These are phyloP conservation scores for Hyparrhenia diplandra DNA, from an alignment of 176 grass and related monocot species.

Conservation along the genomic window DNA sequence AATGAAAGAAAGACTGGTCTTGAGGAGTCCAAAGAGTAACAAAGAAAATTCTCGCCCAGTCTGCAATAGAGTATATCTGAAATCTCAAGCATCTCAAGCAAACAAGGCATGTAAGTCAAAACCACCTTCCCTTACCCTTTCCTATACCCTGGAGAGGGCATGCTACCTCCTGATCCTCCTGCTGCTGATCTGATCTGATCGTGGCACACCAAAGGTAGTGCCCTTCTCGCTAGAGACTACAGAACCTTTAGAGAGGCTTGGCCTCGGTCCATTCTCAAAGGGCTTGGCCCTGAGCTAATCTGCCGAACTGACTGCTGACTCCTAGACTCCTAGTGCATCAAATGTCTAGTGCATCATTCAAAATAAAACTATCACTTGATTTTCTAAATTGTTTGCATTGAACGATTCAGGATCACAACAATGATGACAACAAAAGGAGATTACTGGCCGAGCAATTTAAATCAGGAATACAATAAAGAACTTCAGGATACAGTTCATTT, in stretches of 20 bases:
- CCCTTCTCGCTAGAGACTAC: too few relatives aligned
- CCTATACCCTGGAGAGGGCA: not conserved
- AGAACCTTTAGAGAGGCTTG: not conserved
- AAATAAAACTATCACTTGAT: not conserved
- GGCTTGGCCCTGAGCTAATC: not conserved
- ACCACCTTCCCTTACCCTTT: not conserved
- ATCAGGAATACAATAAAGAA: constrained; percentile 6
- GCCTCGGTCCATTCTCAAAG: not conserved
- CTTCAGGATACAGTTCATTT: not conserved
- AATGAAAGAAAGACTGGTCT: too few relatives aligned
- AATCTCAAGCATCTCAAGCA: too few relatives aligned
- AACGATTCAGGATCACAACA: not conserved
- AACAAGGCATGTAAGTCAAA: too few relatives aligned
- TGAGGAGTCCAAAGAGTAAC: too few relatives aligned
- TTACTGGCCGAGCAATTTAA: not conserved
- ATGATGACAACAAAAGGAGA: not conserved
- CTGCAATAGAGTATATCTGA: too few relatives aligned
- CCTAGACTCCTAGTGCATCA: not conserved
- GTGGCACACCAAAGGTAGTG: not conserved
- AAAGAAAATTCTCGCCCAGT: too few relatives aligned
- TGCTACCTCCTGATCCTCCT: not conserved
- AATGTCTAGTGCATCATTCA: not conserved
- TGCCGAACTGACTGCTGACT: not conserved
- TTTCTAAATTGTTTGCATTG: not conserved
- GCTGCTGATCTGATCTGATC: not conserved